Percentiles rank a stretch among this genome's conserved stretches.
phyloP scores from a whole-genome alignment of 1,139 yeast species.

The Candida sanyaensis region DNA sequence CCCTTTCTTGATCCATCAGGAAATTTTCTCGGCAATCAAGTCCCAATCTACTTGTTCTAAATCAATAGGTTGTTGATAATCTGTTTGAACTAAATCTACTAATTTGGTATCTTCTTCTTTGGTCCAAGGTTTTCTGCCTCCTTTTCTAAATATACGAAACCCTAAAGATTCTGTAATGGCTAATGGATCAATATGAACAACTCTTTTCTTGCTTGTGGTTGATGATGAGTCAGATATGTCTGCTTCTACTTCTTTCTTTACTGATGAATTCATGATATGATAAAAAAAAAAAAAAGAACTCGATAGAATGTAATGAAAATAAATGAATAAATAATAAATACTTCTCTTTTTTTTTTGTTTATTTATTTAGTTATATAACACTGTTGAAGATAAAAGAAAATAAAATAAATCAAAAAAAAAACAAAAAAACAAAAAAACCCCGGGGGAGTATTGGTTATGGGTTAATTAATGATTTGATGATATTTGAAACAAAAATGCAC shows the following conservation, averaged over 20 bases:
- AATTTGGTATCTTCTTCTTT: constrained; percentile 61
- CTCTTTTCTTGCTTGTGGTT: constrained; percentile 15
- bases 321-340: background rate
- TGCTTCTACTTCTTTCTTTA: constrained; percentile 2
- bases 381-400: background rate
- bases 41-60: constrained; percentile 67
- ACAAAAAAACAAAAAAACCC: background rate
- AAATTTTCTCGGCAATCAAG: constrained; percentile 47
- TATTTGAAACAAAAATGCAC: background rate
- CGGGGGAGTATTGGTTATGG: background rate
- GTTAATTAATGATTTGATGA: background rate
- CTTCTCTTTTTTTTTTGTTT: background rate
- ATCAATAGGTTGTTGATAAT: constrained; percentile 27
- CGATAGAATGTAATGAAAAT: background rate
- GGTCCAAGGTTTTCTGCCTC: constrained; percentile 67
- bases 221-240: constrained; percentile 1
- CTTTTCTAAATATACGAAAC: constrained; percentile 67
- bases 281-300: no score
- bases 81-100: constrained; percentile 33
- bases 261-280: constrained; percentile 2
- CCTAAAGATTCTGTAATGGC: constrained; percentile 76
- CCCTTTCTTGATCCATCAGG: constrained; percentile 51
- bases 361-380: constrained; percentile 1
- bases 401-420: background rate
- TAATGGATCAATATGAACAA: constrained; percentile 57